Evolutionary conservation across 441 rosid genomes (phyloP).

Genomic region (Bruguiera hainesii): DNA sequence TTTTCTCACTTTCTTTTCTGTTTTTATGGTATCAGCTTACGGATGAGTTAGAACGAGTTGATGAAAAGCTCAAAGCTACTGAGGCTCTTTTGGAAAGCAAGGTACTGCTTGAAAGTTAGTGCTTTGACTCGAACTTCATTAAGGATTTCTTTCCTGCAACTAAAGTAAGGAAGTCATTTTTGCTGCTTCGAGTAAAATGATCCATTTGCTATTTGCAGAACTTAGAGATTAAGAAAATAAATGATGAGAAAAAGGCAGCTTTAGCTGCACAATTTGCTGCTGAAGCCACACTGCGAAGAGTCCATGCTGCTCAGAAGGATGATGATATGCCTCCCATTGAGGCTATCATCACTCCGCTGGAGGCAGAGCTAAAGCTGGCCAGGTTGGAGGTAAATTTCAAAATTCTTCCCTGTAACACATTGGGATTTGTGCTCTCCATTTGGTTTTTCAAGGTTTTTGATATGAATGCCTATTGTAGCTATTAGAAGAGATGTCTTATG

Average conservation of each 20-base stretch:
- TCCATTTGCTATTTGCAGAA: slow-evolving; percentile 42
- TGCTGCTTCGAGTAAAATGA: slow-evolving; percentile 3
- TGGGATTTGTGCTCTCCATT: not conserved
- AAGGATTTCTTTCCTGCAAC: not conserved
- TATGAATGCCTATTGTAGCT: not conserved
- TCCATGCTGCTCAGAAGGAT: slow-evolving; percentile 96
- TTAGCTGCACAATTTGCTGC: slow-evolving; percentile 99
- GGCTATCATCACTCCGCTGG: slow-evolving; percentile 87
- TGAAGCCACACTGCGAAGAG: slow-evolving; percentile 94
- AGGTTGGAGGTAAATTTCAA: slow-evolving; percentile 46
- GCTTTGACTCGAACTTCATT: not conserved
- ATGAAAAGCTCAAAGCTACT: slow-evolving; percentile 59
- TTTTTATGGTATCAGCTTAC: slow-evolving; percentile 44
- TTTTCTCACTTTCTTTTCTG: slow-evolving; percentile 3
- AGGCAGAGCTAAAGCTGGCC: slow-evolving; percentile 90
- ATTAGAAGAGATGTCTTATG: not conserved
- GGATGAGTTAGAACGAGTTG: slow-evolving; percentile 56
- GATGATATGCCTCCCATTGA: slow-evolving; percentile 98
- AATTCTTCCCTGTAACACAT: slow-evolving; percentile 4
- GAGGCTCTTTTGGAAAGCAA: slow-evolving; percentile 69
- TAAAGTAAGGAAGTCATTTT: slow-evolving; percentile 1
- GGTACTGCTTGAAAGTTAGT: slow-evolving; percentile 35
- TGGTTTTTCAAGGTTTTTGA: not conserved
- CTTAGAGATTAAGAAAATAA: slow-evolving; percentile 79
- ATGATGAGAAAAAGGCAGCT: slow-evolving; percentile 84